phyloP scores from a whole-genome alignment of 192 early-diverging fungal genomes.

The Umbelopsis sp. region DNA sequence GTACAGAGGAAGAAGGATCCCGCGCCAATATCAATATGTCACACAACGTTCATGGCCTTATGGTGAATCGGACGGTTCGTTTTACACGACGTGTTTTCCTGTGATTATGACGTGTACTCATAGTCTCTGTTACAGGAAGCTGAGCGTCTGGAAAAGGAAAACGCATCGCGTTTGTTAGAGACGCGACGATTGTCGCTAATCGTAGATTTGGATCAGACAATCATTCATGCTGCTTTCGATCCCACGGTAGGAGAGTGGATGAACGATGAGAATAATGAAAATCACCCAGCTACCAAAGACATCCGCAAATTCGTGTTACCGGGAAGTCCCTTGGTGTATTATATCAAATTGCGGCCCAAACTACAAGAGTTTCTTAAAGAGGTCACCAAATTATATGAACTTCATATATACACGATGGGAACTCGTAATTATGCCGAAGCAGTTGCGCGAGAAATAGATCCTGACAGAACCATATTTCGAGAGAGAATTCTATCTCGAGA shows the following conservation, averaged over 20 bases:
- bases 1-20: slow-evolving; percentile 49
- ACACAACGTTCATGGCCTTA: slow-evolving; percentile 73
- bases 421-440: slow-evolving; percentile 90
- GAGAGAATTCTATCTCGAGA: slow-evolving; percentile 92
- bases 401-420: slow-evolving; percentile 99
- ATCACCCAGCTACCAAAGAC: slow-evolving; percentile 60
- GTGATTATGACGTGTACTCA: slow-evolving; percentile 26
- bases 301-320: slow-evolving; percentile 78
- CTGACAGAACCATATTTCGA: slow-evolving; percentile 73
- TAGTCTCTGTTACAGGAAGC: slow-evolving; percentile 59
- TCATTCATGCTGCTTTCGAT: slow-evolving; percentile 91
- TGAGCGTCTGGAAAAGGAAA: slow-evolving; percentile 70
- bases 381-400: slow-evolving; percentile 76
- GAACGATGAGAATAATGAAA: slow-evolving; percentile 59
- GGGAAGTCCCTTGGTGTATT: slow-evolving; percentile 67
- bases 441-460: slow-evolving; percentile 87
- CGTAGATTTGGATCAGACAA: slow-evolving; percentile 96
- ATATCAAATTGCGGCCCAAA: slow-evolving; percentile 81
- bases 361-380: slow-evolving; percentile 76
- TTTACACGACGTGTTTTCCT: slow-evolving; percentile 9
- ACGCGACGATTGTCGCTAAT: slow-evolving; percentile 83
- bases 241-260: slow-evolving; percentile 77
- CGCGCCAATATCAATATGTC: slow-evolving; percentile 79
- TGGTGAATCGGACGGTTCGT: slow-evolving; percentile 58
- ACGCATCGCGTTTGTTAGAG: slow-evolving; percentile 60